Percentiles rank a stretch among this genome's conserved stretches.
phyloP scores from a whole-genome alignment of 2,329 filamentous ascomycete species.

The Phaeosphaeriaceae sp. region DNA sequence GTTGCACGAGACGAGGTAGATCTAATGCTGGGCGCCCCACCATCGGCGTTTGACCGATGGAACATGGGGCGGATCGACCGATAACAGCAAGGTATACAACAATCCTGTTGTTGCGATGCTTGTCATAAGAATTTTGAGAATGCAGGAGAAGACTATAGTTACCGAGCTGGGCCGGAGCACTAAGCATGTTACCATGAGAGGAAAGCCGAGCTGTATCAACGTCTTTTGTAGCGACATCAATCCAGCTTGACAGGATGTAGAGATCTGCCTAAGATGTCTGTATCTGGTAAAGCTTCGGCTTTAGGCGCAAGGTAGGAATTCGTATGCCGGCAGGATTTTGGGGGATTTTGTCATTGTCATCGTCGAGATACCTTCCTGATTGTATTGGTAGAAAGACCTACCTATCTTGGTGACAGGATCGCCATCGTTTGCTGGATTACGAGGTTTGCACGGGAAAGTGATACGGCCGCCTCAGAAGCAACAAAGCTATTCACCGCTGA shows the following conservation, averaged over 20 bases:
- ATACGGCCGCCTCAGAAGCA: too few species aligned
- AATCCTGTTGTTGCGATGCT: not conserved
- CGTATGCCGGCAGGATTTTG: not conserved
- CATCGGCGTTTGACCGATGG: not conserved
- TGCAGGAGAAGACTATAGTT: not conserved
- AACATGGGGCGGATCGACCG: not conserved
- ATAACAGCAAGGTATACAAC: not conserved
- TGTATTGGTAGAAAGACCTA: not conserved
- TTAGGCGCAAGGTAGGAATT: not conserved
- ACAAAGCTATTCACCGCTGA: not conserved
- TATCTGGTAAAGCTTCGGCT: not conserved
- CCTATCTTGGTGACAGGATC: too few species aligned
- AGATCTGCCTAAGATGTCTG: not conserved
- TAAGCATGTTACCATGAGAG: too few species aligned
- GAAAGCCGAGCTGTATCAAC: too few species aligned
- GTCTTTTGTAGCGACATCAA: too few species aligned
- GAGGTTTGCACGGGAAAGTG: too few species aligned
- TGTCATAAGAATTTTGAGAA: not conserved
- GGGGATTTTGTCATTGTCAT: too few species aligned
- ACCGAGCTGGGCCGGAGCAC: too few species aligned
- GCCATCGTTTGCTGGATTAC: too few species aligned
- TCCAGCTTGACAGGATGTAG: too few species aligned
- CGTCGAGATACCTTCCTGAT: too few species aligned
- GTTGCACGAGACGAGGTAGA: not conserved
- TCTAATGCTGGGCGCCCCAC: not conserved